Evolutionary conservation across 108 stramenopile genomes (phyloP).

Genomic region (Chaetoceros tenuissimus): DNA sequence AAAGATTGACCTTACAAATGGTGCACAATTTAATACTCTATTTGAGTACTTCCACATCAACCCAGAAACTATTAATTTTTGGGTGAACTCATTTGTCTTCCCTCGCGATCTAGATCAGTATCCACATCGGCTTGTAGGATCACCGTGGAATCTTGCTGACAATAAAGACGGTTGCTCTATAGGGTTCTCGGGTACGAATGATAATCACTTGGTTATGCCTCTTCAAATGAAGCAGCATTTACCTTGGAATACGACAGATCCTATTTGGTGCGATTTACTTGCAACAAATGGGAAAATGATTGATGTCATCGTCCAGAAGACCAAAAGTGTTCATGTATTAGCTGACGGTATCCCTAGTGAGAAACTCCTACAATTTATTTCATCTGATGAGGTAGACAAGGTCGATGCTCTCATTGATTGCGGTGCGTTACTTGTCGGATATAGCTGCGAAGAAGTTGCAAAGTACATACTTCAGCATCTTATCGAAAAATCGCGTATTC

Average conservation of each 20-base stretch:
- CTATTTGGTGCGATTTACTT: slow-evolving; percentile 8
- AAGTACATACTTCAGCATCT: slow-evolving; percentile 5
- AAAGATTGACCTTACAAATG: slow-evolving; percentile 38
- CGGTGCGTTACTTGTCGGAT: slow-evolving; percentile 36
- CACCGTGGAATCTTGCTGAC: slow-evolving; percentile 36
- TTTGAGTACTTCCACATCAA: slow-evolving; percentile 12
- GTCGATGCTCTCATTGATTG: slow-evolving; percentile 35
- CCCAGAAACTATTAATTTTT: slow-evolving; percentile 33
- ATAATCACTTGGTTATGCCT: slow-evolving; percentile 37
- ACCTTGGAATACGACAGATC: slow-evolving; percentile 10
- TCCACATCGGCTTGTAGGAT: slow-evolving; percentile 17
- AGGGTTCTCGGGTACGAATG: slow-evolving; percentile 39
- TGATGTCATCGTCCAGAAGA: slow-evolving; percentile 21
- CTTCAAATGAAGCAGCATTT: slow-evolving; percentile 30
- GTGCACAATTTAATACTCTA: slow-evolving; percentile 15
- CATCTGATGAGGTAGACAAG: not conserved
- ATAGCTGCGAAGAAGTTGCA: slow-evolving; percentile 10
- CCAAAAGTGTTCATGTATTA: not conserved
- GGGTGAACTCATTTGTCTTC: slow-evolving; percentile 29
- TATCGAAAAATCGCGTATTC: not conserved
- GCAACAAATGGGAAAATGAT: slow-evolving; percentile 49
- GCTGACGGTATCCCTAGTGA: not conserved
- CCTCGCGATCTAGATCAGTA: slow-evolving; percentile 18
- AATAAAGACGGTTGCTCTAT: slow-evolving; percentile 12
- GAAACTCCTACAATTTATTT: not conserved